These are phyloP conservation scores for Metarhizium humberi DNA, from an alignment of 2,329 filamentous ascomycete genomes.

Conservation along the genomic window DNA sequence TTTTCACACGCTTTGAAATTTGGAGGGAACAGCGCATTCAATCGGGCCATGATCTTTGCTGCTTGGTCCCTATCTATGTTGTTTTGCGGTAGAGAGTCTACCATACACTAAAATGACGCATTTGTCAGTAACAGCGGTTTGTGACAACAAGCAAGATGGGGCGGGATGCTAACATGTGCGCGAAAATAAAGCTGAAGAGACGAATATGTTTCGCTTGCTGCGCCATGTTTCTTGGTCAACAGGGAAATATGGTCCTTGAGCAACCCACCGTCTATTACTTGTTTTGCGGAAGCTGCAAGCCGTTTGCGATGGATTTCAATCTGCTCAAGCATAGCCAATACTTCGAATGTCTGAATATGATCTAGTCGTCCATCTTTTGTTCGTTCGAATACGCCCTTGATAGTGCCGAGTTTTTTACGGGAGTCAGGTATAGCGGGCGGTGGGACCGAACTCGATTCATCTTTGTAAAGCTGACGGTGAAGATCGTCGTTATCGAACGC, in stretches of 20 bases:
- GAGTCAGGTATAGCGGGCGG: constrained; percentile 12
- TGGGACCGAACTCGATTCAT: not conserved
- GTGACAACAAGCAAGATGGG: not conserved
- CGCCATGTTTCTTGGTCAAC: constrained; percentile 19
- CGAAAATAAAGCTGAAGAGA: constrained; percentile 24
- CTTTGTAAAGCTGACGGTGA: not conserved
- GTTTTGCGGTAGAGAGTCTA: constrained; percentile 3
- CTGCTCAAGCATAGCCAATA: constrained; percentile 21
- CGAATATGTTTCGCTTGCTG: constrained; percentile 18
- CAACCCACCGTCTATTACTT: constrained; percentile 7
- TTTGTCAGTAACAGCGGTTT: not conserved
- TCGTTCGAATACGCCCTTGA: constrained; percentile 17
- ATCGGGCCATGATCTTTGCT: constrained; percentile 20
- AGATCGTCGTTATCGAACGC: constrained; percentile 20
- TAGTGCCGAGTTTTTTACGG: constrained; percentile 17
- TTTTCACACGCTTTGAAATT: constrained; percentile 6
- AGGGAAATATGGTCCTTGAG: constrained; percentile 8
- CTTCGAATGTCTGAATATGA: constrained; percentile 16
- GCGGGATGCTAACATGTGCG: constrained; percentile 18
- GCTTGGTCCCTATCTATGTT: constrained; percentile 6
- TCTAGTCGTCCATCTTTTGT: constrained; percentile 19
- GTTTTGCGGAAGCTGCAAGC: constrained; percentile 15
- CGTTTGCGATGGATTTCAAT: constrained; percentile 22
- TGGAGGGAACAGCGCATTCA: constrained; percentile 27
- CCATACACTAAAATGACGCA: not conserved